Conservation (phyloP, 2,329 filamentous ascomycete genomes). For the Leptographium lundbergii region DNA sequence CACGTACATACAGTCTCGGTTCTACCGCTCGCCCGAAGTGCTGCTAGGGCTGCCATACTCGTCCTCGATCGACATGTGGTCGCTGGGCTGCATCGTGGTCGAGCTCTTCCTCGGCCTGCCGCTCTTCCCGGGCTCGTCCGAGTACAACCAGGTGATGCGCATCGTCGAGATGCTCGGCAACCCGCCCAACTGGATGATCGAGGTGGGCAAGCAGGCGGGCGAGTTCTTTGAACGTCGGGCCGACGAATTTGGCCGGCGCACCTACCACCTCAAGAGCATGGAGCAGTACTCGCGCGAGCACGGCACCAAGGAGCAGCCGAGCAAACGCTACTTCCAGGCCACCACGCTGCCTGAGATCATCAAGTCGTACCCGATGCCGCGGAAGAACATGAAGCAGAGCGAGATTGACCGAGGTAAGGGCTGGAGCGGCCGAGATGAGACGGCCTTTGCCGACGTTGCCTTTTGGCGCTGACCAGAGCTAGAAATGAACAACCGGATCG, state of each 20-base stretch:
- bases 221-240: slow-evolving; percentile 91
- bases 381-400: slow-evolving; percentile 97
- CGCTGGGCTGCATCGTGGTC: slow-evolving; percentile 92
- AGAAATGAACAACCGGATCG: slow-evolving; percentile 98
- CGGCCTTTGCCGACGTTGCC: not conserved
- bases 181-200: slow-evolving; percentile 96
- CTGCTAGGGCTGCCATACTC: slow-evolving; percentile 93
- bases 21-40: slow-evolving; percentile 95
- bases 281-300: slow-evolving; percentile 96
- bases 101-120: slow-evolving; percentile 92
- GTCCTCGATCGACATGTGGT: slow-evolving; percentile 99
- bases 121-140: slow-evolving; percentile 90
- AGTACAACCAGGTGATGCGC: slow-evolving; percentile 95
- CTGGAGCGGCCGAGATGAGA: too few species aligned
- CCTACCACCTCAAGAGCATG: slow-evolving; percentile 90
- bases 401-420: slow-evolving; percentile 85
- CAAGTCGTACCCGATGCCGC: slow-evolving; percentile 92
- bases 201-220: slow-evolving; percentile 94
- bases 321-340: slow-evolving; percentile 98
- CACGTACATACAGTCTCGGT: slow-evolving; percentile 96
- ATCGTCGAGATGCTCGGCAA: slow-evolving; percentile 98
- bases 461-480: not conserved
- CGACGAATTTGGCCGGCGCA: slow-evolving; percentile 86
- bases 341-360: slow-evolving; percentile 94
- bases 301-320: slow-evolving; percentile 93